Evolutionary conservation across 2,329 filamentous ascomycete species (phyloP).

Genomic region (Cladosporium phlei): DNA sequence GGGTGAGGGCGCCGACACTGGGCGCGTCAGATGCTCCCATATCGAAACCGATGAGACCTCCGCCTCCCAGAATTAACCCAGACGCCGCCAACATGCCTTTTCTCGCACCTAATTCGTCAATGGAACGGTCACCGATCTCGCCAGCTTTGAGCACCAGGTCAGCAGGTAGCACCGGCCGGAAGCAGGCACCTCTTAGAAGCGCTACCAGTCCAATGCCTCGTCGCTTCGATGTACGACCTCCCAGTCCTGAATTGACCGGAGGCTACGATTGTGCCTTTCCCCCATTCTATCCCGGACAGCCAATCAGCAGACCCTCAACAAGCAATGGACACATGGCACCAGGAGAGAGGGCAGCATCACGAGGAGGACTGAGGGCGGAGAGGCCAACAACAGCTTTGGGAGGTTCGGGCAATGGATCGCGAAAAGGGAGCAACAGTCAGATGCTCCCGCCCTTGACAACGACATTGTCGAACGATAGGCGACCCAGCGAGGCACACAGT

Average conservation of each 20-base stretch:
- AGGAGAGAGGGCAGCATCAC: constrained; percentile 25
- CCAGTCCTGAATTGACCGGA: constrained; percentile 39
- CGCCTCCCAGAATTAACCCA: constrained; percentile 27
- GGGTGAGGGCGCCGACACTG: constrained; percentile 11
- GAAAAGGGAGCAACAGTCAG: constrained; percentile 9
- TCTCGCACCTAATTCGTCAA: constrained; percentile 38
- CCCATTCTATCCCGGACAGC: constrained; percentile 38
- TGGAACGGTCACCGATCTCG: constrained; percentile 49
- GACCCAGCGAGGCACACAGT: constrained; percentile 4
- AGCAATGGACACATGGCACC: constrained; percentile 24
- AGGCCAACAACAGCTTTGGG: constrained; percentile 12
- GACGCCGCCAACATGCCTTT: constrained; percentile 29
- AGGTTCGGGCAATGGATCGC: not conserved
- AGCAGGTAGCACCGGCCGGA: constrained; percentile 23
- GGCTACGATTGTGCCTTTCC: constrained; percentile 52
- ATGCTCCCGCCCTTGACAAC: not conserved
- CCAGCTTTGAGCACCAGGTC: constrained; percentile 30
- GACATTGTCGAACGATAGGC: not conserved
- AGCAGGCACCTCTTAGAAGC: constrained; percentile 23
- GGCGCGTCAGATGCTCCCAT: not conserved
- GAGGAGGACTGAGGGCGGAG: constrained; percentile 21
- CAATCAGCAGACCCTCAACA: constrained; percentile 15
- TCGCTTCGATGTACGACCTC: constrained; percentile 28
- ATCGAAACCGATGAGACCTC: constrained; percentile 5
- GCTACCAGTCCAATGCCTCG: constrained; percentile 30